These are phyloP conservation scores for Fusarium transvaalense DNA, from an alignment of 2,329 filamentous ascomycete species.

Conservation along the genomic window DNA sequence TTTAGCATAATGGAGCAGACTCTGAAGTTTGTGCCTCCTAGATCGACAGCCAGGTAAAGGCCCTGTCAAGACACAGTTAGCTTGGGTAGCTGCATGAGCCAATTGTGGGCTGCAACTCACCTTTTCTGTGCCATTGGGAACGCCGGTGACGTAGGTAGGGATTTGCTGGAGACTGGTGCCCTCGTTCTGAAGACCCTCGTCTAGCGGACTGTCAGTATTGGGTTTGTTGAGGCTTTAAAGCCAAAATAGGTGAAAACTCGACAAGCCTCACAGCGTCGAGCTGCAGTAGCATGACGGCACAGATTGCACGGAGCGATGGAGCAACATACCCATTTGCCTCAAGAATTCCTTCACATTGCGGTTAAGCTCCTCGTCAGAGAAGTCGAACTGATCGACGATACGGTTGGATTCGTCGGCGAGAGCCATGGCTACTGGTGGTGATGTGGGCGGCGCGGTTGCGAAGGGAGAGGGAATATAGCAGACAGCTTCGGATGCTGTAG, in stretches of 20 bases:
- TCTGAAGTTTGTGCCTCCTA: slow-evolving; percentile 98
- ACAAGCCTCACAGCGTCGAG: slow-evolving; percentile 29
- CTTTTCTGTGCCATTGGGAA: slow-evolving; percentile 98
- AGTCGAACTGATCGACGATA: slow-evolving; percentile 88
- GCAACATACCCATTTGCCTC: slow-evolving; percentile 76
- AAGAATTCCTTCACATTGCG: slow-evolving; percentile 88
- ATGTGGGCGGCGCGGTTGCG: slow-evolving; percentile 65
- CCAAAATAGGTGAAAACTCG: slow-evolving; percentile 18
- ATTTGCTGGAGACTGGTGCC: slow-evolving; percentile 92
- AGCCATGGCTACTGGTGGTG: slow-evolving; percentile 70
- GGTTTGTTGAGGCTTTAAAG: slow-evolving; percentile 19
- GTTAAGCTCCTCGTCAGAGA: slow-evolving; percentile 81
- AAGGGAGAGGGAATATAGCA: slow-evolving; percentile 69
- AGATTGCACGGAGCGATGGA: slow-evolving; percentile 10
- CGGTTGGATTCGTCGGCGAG: slow-evolving; percentile 79
- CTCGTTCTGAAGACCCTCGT: slow-evolving; percentile 83
- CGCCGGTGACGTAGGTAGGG: slow-evolving; percentile 94
- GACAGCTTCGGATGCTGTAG: slow-evolving; percentile 58
- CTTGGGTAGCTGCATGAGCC: slow-evolving; percentile 6
- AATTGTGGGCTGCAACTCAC: slow-evolving; percentile 59
- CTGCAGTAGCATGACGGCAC: slow-evolving; percentile 12
- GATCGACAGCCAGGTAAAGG: slow-evolving; percentile 93
- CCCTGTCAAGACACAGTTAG: slow-evolving; percentile 68
- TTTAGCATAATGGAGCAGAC: slow-evolving; percentile 96
- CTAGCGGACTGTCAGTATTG: slow-evolving; percentile 58